Base-by-base conservation (phyloP, 139 green algal genomes). In the Chlamydomonas sphaeroides region DNA sequence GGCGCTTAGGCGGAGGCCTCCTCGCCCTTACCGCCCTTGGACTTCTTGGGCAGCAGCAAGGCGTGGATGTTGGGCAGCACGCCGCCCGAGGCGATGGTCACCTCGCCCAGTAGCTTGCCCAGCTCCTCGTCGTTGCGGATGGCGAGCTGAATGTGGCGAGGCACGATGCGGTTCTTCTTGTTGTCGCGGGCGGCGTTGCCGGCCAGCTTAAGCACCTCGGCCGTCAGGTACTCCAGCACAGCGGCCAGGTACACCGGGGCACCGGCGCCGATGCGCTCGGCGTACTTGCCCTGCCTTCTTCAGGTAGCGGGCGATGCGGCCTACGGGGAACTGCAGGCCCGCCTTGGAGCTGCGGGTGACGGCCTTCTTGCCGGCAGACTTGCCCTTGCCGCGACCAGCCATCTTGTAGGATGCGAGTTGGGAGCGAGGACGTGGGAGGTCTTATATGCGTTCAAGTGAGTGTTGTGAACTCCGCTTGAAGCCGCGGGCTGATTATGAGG, bases 111-210 rank as follows among this genome's bases (percentile, higher is more conserved):
- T 79, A 98, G 93, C 93, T 98, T 98, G 91, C 75, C 88, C 80
- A 98, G 93, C 93, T 98, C 96, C 92, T 98, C 95, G 66, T 98
- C 95, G 81, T 98, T 98, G 80, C 94, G 89, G 74, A 98, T 93
- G 41, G 96, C 95, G 67, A 98, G 91, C 91, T 98, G 95, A 81
- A 98, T 97, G 89, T 98, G 95, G 62, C 94, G 86, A 5, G 94
- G 93, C 0, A 93, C 73, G 74, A 98, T 98, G 79, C 95, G 92
- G 59, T 90, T 97, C 93, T 98, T 97, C 91, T 98, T 98, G 92
- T 98, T 98, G 91, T 98, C 95, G 59, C 95, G 90, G 57, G 95
- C 92, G 59, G 95, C 95, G 83, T 97, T 98, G 79, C 95, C 94
- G 36, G 92, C 91, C 71, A 97, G 89, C 90, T 98, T 94, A 41